phyloP scores from a whole-genome alignment of 1,284 basidiomycete species.

The Baeospora myosura region DNA sequence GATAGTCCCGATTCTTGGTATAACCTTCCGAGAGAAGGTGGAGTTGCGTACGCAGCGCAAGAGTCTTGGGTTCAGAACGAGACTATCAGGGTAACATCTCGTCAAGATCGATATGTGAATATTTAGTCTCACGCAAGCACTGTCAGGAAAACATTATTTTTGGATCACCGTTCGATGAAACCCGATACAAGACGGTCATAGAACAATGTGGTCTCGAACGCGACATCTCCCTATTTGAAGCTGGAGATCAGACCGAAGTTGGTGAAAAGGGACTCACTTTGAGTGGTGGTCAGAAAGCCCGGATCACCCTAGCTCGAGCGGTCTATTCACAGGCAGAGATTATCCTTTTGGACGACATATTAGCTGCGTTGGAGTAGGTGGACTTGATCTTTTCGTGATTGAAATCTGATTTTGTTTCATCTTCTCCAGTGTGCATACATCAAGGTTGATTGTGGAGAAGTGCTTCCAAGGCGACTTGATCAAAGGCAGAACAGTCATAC shows the following conservation, averaged over 20 bases:
- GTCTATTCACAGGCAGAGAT: slow-evolving; percentile 59
- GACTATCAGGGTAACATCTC: slow-evolving; percentile 25
- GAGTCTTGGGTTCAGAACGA: slow-evolving; percentile 70
- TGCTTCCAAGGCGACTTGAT: slow-evolving; percentile 68
- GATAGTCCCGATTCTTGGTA: slow-evolving; percentile 49
- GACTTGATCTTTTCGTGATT: background rate
- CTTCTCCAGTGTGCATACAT: slow-evolving; percentile 43
- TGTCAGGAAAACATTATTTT: slow-evolving; percentile 60
- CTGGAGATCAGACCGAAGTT: slow-evolving; percentile 67
- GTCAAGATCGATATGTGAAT: slow-evolving; percentile 22
- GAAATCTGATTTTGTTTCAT: background rate
- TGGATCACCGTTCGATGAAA: slow-evolving; percentile 51
- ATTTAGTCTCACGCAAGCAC: slow-evolving; percentile 31
- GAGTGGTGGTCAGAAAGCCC: slow-evolving; percentile 63
- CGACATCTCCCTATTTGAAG: slow-evolving; percentile 54
- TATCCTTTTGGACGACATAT: slow-evolving; percentile 58
- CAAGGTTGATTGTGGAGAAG: slow-evolving; percentile 71
- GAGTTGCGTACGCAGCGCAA: slow-evolving; percentile 71
- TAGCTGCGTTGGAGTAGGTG: slow-evolving; percentile 37
- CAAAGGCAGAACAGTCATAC: slow-evolving; percentile 59
- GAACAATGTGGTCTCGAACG: slow-evolving; percentile 50
- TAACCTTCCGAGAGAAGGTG: slow-evolving; percentile 56
- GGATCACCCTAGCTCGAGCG: slow-evolving; percentile 66
- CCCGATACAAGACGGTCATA: slow-evolving; percentile 63
- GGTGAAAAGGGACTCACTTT: slow-evolving; percentile 45